Evolutionary conservation across 192 early-diverging fungal genomes (phyloP), one percentile per base, ranked within the genome.

Genomic region (Mortierella alpina): DNA sequence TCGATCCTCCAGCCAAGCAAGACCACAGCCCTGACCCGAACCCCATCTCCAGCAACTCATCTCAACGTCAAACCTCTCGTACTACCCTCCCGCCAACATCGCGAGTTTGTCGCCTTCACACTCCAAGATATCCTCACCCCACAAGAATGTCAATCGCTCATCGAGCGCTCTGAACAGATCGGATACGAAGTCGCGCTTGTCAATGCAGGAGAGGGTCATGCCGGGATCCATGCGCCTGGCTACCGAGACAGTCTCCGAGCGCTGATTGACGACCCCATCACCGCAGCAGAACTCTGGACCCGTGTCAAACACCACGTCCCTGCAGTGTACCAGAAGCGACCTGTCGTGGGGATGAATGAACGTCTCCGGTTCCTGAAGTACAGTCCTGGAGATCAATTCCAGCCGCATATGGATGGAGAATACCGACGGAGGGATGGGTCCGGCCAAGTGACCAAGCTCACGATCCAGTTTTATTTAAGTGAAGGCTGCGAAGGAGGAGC

Each of bases 401-500:
- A 71, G 46, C 45, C 56, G 0, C 84, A 85, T 59, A 74, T 70
- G 70, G 83, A 86, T 74, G 83, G 84, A 9, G 71, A 61, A 31
- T 85, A 72, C 48, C 47, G 50, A 6, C 68, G 82, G 12, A 57
- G 45, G 9, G 84, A 85, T 59, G 84, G 83, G 6, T 80, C 77
- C 0, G 70, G 70, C 13, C 59, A 80, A 10, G 54, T 71, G 15
- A 82, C 70, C 8, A 74, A 86, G 59, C 22, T 88, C 17, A 86
- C 86, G 9, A 45, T 88, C 18, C 83, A 84, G 47, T 72, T 88
- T 18, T 86, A 85, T 65, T 65, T 87, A 23, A 86, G 87, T 40
- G 75, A 84, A 20, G 85, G 60, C 1, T 84, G 77, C 55, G 68
- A 66, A 31, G 88, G 87, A 54, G 71, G 88, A 0, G 83, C 65